A percentile compares a stretch with the other conserved stretches of the same genome.
Evolutionary conservation across 2,329 filamentous ascomycete species (phyloP).

Genomic region (Aureobasidium sp.): DNA sequence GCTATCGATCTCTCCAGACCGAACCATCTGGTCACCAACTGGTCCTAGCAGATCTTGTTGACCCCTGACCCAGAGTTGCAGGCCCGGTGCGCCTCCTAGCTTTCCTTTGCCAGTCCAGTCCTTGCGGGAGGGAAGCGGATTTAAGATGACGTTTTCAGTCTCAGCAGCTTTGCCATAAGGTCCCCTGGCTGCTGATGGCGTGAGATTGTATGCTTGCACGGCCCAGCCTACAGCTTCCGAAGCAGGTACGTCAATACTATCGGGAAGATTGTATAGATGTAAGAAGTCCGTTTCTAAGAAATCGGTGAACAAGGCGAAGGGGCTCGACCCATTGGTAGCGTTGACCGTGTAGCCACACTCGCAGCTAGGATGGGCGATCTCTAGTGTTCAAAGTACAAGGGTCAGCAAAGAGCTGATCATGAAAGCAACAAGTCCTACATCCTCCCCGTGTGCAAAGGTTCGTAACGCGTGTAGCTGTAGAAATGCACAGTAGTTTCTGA

Average conservation of each 20-base stretch:
- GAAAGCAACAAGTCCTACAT: no score
- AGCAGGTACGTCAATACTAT: conserved; percentile 6
- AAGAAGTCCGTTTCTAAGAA: conserved; percentile 64
- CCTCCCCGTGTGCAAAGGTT: no score
- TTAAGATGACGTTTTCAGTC: conserved; percentile 48
- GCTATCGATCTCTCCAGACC: conserved; percentile 56
- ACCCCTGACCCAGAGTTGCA: conserved; percentile 49
- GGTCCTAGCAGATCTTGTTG: conserved; percentile 19
- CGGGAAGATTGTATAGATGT: conserved; percentile 39
- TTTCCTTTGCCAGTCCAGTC: conserved; percentile 38
- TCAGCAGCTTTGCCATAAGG: conserved; percentile 57
- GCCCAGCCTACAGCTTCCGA: conserved; percentile 47
- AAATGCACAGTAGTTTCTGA: no score
- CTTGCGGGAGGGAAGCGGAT: conserved; percentile 35
- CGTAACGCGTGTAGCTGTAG: no score
- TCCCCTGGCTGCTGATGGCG: conserved; percentile 49
- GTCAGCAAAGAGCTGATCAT: background rate
- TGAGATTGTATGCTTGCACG: conserved; percentile 58
- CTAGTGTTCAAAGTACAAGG: background rate
- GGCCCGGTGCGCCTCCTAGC: conserved; percentile 40
- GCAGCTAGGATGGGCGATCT: conserved; percentile 34
- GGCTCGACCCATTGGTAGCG: conserved; percentile 29
- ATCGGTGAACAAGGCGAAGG: conserved; percentile 54
- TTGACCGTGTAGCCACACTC: conserved; percentile 62
- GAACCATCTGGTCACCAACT: conserved; percentile 40